These are phyloP conservation scores for Jamesozyma gamospora DNA, from an alignment of 805 yeast genomes.

Conservation along the genomic window DNA sequence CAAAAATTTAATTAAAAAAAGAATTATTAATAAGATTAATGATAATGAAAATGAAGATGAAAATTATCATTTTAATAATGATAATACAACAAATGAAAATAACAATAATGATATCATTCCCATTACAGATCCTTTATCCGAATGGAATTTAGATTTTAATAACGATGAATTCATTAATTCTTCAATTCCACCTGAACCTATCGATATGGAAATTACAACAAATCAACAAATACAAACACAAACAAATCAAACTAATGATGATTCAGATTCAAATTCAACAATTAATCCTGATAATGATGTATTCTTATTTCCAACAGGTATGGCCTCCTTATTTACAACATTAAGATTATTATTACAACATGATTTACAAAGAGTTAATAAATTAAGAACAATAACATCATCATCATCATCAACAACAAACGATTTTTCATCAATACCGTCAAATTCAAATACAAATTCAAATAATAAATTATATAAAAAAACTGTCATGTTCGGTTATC, in stretches of 20 bases:
- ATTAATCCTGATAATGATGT: slow-evolving; percentile 51
- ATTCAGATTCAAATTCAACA: neutral
- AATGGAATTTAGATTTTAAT: slow-evolving; percentile 3
- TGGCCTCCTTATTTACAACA: slow-evolving; percentile 82
- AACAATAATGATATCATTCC: neutral
- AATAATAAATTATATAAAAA: slow-evolving; percentile 32
- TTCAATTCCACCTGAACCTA: slow-evolving; percentile 24
- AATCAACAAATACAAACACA: neutral
- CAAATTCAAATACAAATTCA: neutral
- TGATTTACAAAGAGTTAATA: slow-evolving; percentile 27
- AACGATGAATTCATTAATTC: slow-evolving; percentile 5
- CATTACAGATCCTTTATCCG: slow-evolving; percentile 1
- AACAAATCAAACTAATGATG: neutral
- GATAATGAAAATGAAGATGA: slow-evolving; percentile 14
- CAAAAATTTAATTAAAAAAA: slow-evolving; percentile 56
- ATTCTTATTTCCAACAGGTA: slow-evolving; percentile 79
- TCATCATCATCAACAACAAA: slow-evolving; percentile 1
- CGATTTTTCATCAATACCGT: neutral
- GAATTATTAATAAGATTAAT: slow-evolving; percentile 62
- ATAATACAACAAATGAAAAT: neutral
- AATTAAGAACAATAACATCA: slow-evolving; percentile 9
- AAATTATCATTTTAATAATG: slow-evolving; percentile 11
- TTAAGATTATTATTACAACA: slow-evolving; percentile 45
- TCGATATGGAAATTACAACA: slow-evolving; percentile 8
- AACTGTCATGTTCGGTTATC: slow-evolving; percentile 91